Base-by-base conservation (phyloP, 2,329 filamentous ascomycete species). In the Pestalotiopsis fici region DNA sequence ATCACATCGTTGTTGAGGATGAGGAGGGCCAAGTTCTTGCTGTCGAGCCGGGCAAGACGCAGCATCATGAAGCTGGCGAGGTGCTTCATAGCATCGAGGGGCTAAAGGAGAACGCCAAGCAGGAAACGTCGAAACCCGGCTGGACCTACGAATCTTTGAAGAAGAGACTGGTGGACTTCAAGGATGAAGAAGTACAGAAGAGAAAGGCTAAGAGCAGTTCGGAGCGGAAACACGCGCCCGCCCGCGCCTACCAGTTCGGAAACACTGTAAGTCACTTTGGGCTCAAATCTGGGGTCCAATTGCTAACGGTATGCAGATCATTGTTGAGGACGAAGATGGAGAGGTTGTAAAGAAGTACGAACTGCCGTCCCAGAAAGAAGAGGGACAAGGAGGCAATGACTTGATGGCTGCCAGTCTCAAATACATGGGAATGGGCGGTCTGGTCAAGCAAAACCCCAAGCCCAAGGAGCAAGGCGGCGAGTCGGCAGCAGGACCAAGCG, bases 301-400 rank as follows among this genome's bases (percentile, higher is more conserved):
- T 35, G 28, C 76, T 82, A 74, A 83, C 73, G 62, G 25, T 15
- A n/a, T 18, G 64, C 21, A 93, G 82, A 93, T 97, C 71, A 95
- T 97, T 76, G 92, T 97, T 18, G 93, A 97, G 80, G 93, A 97
- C 69, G 91, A 93, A 77, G 91, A 95, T 72, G 93, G 93, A 56
- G 93, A 97, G 77, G 93, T 97, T 37, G 87, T 97, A 76, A 95
- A 95, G 82, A 90, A 93, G 66, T 95, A 94, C 75, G 90, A 95
- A 70, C 86, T 95, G 31, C 90, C 91, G 1, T 81, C 85, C 0
- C 79, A 87, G 28, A 88, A 85, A 69, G 69, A 72, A 0, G 82
- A 83, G 13, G 50, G 63, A 59, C 55, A 57, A 57, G 55, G 70
- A 69, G 18, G 75, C 18, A 82, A 79, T 67, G 79, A 83, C 13